Evolutionary conservation across 1,284 basidiomycete genomes (phyloP), one percentile per base, ranked within the genome.

Genomic region (Malassezia psittaci): DNA sequence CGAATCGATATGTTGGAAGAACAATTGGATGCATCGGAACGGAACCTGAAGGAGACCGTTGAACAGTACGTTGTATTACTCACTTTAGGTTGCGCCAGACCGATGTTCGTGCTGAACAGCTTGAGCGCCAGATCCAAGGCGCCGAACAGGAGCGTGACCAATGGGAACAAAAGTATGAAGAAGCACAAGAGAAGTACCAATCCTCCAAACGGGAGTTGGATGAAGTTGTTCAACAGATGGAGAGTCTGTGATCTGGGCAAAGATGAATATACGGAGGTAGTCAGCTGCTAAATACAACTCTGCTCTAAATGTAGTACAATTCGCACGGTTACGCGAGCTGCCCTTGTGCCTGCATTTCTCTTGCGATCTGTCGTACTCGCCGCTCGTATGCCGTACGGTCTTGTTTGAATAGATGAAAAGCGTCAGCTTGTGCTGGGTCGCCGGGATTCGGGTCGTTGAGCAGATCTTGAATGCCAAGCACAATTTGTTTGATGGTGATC

Each of bases 81-180:
- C 48, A 57, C 41, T n/a, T 35, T 70, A 96, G 91, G 77, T 81
- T 99, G 67, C 83, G 94, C 65, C 90, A 96, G 76, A 89, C 93
- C 55, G 94, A 99, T 76, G 87, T 98, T 78, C 96, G 96, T 80
- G 91, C 94, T 19, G 94, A 99, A 77, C 90, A 96, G 80, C 94
- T 90, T 77, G 93, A 96, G 78, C 83, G 91, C 52, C 88, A 94
- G 74, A 84, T 96, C 19, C 81, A 84, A 65, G 83, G 87, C 51
- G 79, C 83, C 57, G 91, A 96, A 77, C 84, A 88, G 75, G 94
- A 99, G 77, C 84, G 90, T 59, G 91, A 96, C 75, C 75, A 78
- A 51, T 90, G 87, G 89, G 93, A 96, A 83, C 83, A 85, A 80
- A 96, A 96, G 79, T 88, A 83, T 79, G 90, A 91, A 86, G 87